Conservation (phyloP, 208 protist genomes). For the Trypanosoma cruzi region DNA sequence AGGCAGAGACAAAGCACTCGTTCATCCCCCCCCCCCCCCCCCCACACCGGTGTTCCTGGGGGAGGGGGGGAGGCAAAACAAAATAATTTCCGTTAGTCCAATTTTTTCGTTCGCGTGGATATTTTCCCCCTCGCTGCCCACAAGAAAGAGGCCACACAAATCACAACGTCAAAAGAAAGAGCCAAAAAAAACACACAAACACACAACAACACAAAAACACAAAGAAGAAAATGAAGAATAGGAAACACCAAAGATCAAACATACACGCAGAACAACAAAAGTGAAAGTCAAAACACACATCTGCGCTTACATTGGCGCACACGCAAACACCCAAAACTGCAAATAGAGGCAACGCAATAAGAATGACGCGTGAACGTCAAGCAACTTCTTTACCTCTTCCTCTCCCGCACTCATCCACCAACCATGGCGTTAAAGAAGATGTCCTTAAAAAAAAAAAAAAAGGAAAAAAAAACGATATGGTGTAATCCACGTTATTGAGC, state of each 20-base stretch:
- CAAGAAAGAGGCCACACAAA: background rate
- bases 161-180: background rate
- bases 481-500: background rate
- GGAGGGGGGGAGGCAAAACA: no score
- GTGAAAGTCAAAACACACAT: background rate
- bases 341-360: background rate
- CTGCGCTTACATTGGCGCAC: background rate
- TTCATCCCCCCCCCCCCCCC: no score
- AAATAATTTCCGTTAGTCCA: background rate
- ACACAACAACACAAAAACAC: no score
- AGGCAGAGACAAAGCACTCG: no score
- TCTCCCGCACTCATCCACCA: no score
- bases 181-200: constrained; percentile 9
- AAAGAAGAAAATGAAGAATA: no score
- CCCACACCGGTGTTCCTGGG: no score
- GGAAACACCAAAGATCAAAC: no score
- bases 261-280: constrained; percentile 16
- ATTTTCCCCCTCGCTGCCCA: background rate
- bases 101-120: background rate
- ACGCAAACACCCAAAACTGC: background rate
- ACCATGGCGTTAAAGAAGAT: background rate
- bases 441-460: no score
- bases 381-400: background rate
- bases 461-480: no score
- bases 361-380: background rate